Conservation (phyloP, 129 eudicot genomes). For the Sambucus nigra region DNA sequence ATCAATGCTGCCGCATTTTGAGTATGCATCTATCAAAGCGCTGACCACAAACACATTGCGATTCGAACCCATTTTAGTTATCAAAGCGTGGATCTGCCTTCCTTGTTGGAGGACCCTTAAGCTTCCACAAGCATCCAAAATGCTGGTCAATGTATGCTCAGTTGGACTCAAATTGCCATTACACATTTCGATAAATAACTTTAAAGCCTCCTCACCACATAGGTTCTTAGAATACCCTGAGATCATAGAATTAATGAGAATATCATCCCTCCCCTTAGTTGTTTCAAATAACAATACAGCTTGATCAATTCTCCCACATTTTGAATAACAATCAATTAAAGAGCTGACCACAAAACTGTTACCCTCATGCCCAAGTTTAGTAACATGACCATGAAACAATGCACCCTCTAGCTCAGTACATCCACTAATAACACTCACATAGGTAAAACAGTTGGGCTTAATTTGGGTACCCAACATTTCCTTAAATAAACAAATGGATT, state of each 20-base stretch:
- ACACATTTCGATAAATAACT: constrained; percentile 19
- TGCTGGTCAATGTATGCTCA: constrained; percentile 31
- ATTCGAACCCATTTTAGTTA: constrained; percentile 34
- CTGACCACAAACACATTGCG: constrained; percentile 25
- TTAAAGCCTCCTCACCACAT: constrained; percentile 27
- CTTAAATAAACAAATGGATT: constrained; percentile 31
- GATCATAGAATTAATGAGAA: constrained; percentile 28
- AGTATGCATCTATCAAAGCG: constrained; percentile 42
- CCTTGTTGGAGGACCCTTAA: constrained; percentile 31
- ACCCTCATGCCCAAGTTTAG: constrained; percentile 21
- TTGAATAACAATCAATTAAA: constrained; percentile 40
- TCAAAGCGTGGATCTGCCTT: constrained; percentile 31
- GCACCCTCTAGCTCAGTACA: constrained; percentile 28
- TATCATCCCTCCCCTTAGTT: constrained; percentile 9
- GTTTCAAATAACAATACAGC: constrained; percentile 21
- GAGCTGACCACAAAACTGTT: constrained; percentile 28
- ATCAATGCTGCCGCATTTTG: constrained; percentile 34
- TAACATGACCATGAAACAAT: constrained; percentile 35
- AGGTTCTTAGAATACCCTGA: constrained; percentile 26
- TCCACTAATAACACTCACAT: constrained; percentile 38
- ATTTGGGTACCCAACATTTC: constrained; percentile 21
- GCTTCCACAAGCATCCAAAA: constrained; percentile 43
- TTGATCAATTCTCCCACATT: constrained; percentile 30
- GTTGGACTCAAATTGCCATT: constrained; percentile 14
- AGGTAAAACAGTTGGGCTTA: constrained; percentile 33